Conservation (phyloP, 1,284 basidiomycete genomes). For the Erythrobasidium hasegawianum region DNA sequence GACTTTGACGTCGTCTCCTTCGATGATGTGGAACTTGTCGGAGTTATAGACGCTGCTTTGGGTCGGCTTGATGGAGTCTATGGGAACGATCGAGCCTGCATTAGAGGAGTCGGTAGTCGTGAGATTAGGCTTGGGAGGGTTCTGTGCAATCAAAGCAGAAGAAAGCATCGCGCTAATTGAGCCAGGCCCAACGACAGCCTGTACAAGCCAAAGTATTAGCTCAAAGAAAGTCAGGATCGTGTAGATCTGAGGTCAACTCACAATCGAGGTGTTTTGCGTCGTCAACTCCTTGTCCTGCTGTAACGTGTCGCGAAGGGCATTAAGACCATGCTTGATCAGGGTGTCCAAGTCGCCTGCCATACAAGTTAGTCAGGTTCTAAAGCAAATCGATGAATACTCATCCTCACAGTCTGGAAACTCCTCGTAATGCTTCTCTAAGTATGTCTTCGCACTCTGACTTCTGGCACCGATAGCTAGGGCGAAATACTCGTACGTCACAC, state of each 20-base stretch:
- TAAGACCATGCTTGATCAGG: slow-evolving; percentile 83
- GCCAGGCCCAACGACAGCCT: slow-evolving; percentile 22
- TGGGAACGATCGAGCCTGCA: not conserved
- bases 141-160: slow-evolving; percentile 20
- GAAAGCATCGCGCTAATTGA: slow-evolving; percentile 32
- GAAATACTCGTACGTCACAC: slow-evolving; percentile 96
- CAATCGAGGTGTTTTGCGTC: slow-evolving; percentile 83
- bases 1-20: slow-evolving; percentile 54
- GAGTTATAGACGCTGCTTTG: slow-evolving; percentile 49
- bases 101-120: not conserved
- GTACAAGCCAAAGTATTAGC: no score
- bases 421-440: slow-evolving; percentile 90
- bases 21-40: slow-evolving; percentile 66
- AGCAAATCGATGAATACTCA: not conserved
- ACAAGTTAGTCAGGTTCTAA: not conserved
- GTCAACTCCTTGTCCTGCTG: slow-evolving; percentile 96
- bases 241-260: no score
- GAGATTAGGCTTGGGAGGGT: slow-evolving; percentile 8
- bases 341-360: slow-evolving; percentile 68
- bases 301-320: slow-evolving; percentile 87
- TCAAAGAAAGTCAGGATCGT: no score
- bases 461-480: slow-evolving; percentile 98
- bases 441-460: slow-evolving; percentile 96
- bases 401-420: slow-evolving; percentile 74
- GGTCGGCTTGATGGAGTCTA: slow-evolving; percentile 21